Conservation (phyloP, 202 grass and related monocot genomes). For the Saccharum hybrid region DNA sequence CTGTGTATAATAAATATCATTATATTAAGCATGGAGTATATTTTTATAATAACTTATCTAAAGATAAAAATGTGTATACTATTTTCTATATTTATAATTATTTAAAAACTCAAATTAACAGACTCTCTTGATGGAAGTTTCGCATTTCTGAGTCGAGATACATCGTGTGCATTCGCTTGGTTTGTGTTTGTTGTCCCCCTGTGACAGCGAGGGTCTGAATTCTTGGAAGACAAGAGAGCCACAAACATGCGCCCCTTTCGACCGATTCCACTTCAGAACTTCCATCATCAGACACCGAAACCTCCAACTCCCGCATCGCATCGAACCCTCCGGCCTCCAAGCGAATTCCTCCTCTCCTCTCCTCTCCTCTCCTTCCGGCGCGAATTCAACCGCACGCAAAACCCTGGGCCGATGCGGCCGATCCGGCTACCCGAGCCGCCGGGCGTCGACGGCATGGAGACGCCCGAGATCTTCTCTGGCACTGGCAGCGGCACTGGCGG, state of each 20-base stretch:
- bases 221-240: neutral
- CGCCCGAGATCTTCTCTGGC: conserved; percentile 86
- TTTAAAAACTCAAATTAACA: too few species aligned
- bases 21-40: too few species aligned
- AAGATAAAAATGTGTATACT: too few species aligned
- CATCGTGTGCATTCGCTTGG: neutral
- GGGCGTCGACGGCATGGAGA: conserved; percentile 55
- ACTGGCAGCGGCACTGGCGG: conserved; percentile 54
- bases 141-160: neutral
- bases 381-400: conserved; percentile 36
- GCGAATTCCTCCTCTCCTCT: conserved; percentile 9
- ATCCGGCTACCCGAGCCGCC: conserved; percentile 88
- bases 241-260: neutral
- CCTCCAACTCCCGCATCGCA: neutral
- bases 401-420: conserved; percentile 65
- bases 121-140: neutral
- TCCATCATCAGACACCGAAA: neutral
- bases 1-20: too few species aligned
- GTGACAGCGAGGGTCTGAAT: neutral
- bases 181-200: neutral
- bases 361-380: neutral
- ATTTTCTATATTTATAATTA: too few species aligned
- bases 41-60: too few species aligned
- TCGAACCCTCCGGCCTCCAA: neutral
- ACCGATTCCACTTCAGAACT: neutral